phyloP scores from a whole-genome alignment of 2,329 filamentous ascomycete species.

The Ascochyta clinopodiicola region DNA sequence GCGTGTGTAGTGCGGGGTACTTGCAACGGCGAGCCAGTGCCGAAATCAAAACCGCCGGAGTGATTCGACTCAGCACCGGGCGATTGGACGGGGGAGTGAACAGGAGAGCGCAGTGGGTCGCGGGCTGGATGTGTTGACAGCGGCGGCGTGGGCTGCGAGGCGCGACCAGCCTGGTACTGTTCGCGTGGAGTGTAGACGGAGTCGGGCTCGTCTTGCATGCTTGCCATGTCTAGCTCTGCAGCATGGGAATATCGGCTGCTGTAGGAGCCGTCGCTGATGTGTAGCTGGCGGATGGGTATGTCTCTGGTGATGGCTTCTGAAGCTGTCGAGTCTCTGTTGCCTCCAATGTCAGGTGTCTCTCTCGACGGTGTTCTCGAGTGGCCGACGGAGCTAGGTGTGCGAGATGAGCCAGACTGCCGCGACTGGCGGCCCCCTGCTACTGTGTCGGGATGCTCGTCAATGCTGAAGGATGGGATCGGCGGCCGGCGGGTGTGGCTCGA shows the following conservation, averaged over 20 bases:
- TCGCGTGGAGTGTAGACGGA: slow-evolving; percentile 29
- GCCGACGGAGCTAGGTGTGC: slow-evolving; percentile 38
- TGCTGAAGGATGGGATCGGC: slow-evolving; percentile 42
- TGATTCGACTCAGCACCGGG: slow-evolving; percentile 42
- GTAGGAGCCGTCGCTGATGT: slow-evolving; percentile 42
- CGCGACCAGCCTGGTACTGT: slow-evolving; percentile 28
- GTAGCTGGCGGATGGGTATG: slow-evolving; percentile 45
- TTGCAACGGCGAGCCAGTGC: slow-evolving; percentile 40
- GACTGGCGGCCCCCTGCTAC: slow-evolving; percentile 40
- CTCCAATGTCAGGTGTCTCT: slow-evolving; percentile 40
- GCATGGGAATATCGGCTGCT: slow-evolving; percentile 42
- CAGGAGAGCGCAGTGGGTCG: slow-evolving; percentile 35
- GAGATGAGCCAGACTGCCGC: slow-evolving; percentile 43
- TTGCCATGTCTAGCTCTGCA: slow-evolving; percentile 40
- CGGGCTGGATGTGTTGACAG: slow-evolving; percentile 30
- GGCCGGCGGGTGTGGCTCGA: slow-evolving; percentile 25
- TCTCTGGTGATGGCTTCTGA: slow-evolving; percentile 39
- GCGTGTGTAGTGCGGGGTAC: slow-evolving; percentile 64
- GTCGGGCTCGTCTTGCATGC: slow-evolving; percentile 33
- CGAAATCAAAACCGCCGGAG: slow-evolving; percentile 40
- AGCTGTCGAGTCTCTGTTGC: slow-evolving; percentile 30
- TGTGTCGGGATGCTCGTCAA: slow-evolving; percentile 40
- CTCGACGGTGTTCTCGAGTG: slow-evolving; percentile 47
- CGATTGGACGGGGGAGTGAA: slow-evolving; percentile 35
- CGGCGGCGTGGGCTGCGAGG: slow-evolving; percentile 34